Evolutionary conservation across 2,329 filamentous ascomycete species (phyloP).

Genomic region (Clonostachys sp.): DNA sequence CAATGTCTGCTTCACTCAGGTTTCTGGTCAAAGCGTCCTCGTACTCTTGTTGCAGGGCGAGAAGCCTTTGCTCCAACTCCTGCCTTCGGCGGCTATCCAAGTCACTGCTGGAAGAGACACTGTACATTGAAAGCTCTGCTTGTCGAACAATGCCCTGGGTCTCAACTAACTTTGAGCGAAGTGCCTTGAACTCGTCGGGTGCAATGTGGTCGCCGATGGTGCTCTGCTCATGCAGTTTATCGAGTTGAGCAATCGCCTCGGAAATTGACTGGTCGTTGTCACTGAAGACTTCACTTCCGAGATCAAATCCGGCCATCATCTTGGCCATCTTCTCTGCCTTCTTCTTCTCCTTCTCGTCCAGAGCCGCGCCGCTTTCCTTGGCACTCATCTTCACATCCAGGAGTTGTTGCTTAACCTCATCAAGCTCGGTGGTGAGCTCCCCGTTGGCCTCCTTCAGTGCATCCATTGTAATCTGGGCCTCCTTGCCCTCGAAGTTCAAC

Average conservation of each 20-base stretch:
- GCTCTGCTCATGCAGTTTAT: conserved; percentile 72
- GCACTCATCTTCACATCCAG: conserved; percentile 95
- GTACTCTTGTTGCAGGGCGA: conserved; percentile 74
- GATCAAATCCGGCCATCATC: conserved; percentile 99
- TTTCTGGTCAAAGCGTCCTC: conserved; percentile 78
- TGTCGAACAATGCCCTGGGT: conserved; percentile 91
- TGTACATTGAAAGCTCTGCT: conserved; percentile 80
- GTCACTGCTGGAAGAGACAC: conserved; percentile 55
- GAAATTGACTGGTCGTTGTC: conserved; percentile 85
- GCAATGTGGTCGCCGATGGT: conserved; percentile 73
- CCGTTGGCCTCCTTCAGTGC: conserved; percentile 92
- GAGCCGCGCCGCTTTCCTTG: conserved; percentile 82
- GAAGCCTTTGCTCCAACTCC: conserved; percentile 73
- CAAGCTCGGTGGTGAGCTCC: conserved; percentile 86
- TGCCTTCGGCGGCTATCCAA: conserved; percentile 63
- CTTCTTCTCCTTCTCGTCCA: conserved; percentile 97
- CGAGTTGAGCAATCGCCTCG: conserved; percentile 78
- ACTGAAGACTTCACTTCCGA: conserved; percentile 88
- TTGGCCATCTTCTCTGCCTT: conserved; percentile 99
- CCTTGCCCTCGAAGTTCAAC: conserved; percentile 92
- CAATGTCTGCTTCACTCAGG: conserved; percentile 71
- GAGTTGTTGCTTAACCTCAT: conserved; percentile 94
- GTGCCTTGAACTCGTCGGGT: conserved; percentile 72
- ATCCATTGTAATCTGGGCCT: conserved; percentile 96
- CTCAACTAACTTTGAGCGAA: conserved; percentile 77